A percentile compares a stretch with the other conserved stretches of the same genome.
Conservation (phyloP, 495 filamentous ascomycete genomes). For the Penicillium steckii region DNA sequence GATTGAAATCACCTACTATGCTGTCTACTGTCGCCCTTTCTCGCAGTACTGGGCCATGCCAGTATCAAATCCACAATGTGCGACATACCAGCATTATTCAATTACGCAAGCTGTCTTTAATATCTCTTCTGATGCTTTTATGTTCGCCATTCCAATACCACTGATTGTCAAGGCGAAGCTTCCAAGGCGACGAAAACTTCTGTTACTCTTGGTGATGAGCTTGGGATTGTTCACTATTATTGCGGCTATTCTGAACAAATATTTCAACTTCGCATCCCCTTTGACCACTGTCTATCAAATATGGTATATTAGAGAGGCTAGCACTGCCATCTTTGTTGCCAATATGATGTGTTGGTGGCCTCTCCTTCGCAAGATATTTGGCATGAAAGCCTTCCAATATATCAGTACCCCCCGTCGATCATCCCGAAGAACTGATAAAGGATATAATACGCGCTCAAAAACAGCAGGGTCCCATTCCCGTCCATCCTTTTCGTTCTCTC, state of each 20-base stretch:
- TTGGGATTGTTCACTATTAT: constrained; percentile 65
- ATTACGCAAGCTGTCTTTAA: constrained; percentile 68
- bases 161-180: constrained; percentile 57
- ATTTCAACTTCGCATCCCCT: constrained; percentile 60
- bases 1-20: constrained; percentile 62
- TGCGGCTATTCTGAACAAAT: constrained; percentile 62
- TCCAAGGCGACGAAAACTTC: constrained; percentile 47
- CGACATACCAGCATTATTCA: constrained; percentile 50
- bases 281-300: constrained; percentile 49
- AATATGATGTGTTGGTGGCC: constrained; percentile 67
- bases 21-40: constrained; percentile 62
- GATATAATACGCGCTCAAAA: constrained; percentile 4
- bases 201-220: constrained; percentile 48
- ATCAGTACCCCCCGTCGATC: constrained; percentile 28
- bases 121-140: constrained; percentile 61
- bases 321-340: constrained; percentile 59
- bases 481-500: constrained; percentile 20
- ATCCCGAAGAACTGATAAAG: constrained; percentile 10
- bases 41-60: constrained; percentile 59
- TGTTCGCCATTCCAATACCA: constrained; percentile 60
- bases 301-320: constrained; percentile 67
- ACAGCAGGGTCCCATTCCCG: constrained; percentile 13
- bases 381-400: constrained; percentile 30
- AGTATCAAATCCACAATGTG: constrained; percentile 31
- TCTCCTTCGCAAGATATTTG: constrained; percentile 53